Base-by-base conservation (phyloP, 768 basidiomycete species). In the Hygrophorus russula region DNA sequence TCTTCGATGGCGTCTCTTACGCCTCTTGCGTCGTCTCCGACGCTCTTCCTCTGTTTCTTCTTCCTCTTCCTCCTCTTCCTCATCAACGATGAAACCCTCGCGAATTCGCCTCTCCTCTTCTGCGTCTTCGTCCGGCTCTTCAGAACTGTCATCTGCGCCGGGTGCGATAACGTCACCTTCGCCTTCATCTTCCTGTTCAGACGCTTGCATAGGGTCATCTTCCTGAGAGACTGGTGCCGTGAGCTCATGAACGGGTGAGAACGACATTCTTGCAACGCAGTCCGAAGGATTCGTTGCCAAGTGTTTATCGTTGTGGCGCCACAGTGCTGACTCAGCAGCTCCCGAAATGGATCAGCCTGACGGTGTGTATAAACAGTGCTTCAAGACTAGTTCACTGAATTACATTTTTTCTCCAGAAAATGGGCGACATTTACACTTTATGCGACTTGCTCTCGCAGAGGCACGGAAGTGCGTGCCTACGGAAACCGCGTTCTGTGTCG, bases 61-160 rank as follows among this genome's bases (percentile, higher is more conserved):
- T 0, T 78, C 86, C 0, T 90, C 88, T 5, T 90, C 84, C 0
- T 86, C 90, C 46, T 93, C 89, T 7, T 86, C 82, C 44, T 83
- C 86, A 45, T 86, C 86, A 6, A 92, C 91, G 53, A 97, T 96
- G 57, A 97, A 96, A 0, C 88, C 92, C 39, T 92, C 86, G 40
- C 78, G 68, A 44, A 96, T 78, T 45, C 76, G 70, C 45, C 76
- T 73, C 53, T 69, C 83, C 64, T 91, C 91, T 49, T 94, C 93
- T 53, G 80, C 85, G 56, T 94, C 91, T 38, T 94, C 91, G 30
- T 93, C 88, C 29, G 76, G 82, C 56, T 91, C 86, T 53, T 89
- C 88, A 36, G 87, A 90, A 59, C 87, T 90, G 61, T 91, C 87
- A 57, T 85, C 84, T 14, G 78, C 63, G 43, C 65, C 68, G 32